Conservation (phyloP, 768 basidiomycete genomes). For the Vararia minispora region DNA sequence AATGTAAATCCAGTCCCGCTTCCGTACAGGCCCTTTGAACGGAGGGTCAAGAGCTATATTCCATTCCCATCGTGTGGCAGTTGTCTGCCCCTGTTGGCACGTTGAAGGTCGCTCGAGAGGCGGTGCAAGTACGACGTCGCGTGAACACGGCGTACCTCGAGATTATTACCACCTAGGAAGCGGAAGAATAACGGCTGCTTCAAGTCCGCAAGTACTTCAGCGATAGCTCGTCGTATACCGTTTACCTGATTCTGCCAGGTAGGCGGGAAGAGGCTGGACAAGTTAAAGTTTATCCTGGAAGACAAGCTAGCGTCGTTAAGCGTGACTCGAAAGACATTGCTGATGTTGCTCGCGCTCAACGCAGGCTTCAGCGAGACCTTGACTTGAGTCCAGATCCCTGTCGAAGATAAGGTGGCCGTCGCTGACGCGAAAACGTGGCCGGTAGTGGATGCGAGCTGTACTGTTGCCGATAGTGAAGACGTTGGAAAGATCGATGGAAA, state of each 20-base stretch:
- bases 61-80: constrained; percentile 52
- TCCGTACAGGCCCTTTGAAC: constrained; percentile 43
- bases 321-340: constrained; percentile 43
- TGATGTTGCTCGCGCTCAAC: constrained; percentile 26
- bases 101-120: too few species aligned
- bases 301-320: constrained; percentile 38
- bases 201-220: too few species aligned
- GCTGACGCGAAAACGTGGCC: constrained; percentile 32
- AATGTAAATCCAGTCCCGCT: constrained; percentile 50
- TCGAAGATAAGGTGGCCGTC: constrained; percentile 28
- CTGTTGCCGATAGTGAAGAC: constrained; percentile 28
- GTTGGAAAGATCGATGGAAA: constrained; percentile 31
- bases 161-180: constrained; percentile 59
- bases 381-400: constrained; percentile 41
- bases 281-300: constrained; percentile 40
- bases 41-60: constrained; percentile 48
- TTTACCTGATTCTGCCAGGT: constrained; percentile 51
- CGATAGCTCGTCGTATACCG: constrained; percentile 51
- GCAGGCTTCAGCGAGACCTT: constrained; percentile 30
- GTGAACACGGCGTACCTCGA: too few species aligned
- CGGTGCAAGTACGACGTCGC: too few species aligned
- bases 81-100: constrained; percentile 46
- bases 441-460: constrained; percentile 34
- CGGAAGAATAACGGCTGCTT: constrained; percentile 56
- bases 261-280: constrained; percentile 58